Evolutionary conservation across 805 yeast genomes (phyloP).

Genomic region (Metschnikowia reukaufii): DNA sequence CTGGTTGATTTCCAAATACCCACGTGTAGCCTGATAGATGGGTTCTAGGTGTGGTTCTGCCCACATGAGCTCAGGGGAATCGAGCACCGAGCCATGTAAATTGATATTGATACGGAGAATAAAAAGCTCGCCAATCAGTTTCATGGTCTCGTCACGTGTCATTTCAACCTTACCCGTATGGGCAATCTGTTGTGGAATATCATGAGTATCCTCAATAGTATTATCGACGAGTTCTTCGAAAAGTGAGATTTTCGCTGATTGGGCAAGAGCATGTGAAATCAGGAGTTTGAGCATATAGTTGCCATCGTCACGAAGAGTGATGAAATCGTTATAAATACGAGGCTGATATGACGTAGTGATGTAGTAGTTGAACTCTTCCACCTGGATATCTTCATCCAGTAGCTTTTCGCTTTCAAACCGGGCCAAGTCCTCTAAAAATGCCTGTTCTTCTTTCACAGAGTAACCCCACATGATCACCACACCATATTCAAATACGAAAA

Average conservation of each 20-base stretch:
- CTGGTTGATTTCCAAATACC: conserved; percentile 92
- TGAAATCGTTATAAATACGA: conserved; percentile 91
- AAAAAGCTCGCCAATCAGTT: conserved; percentile 92
- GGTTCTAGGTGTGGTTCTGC: conserved; percentile 98
- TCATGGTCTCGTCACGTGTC: conserved; percentile 95
- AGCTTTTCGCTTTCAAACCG: conserved; percentile 89
- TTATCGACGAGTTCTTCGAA: conserved; percentile 96
- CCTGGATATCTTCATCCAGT: conserved; percentile 87
- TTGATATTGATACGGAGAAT: conserved; percentile 81
- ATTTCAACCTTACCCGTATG: conserved; percentile 91
- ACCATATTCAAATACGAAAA: conserved; percentile 92
- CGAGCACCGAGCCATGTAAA: conserved; percentile 83
- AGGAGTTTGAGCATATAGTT: conserved; percentile 92
- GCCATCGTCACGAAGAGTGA: conserved; percentile 83
- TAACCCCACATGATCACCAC: conserved; percentile 98
- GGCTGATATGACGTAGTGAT: conserved; percentile 94
- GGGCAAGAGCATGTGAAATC: conserved; percentile 94
- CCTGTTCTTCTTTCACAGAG: conserved; percentile 74
- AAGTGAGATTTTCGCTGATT: conserved; percentile 89
- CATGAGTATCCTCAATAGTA: conserved; percentile 96
- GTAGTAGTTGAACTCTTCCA: conserved; percentile 93
- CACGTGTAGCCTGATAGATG: conserved; percentile 94
- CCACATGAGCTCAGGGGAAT: conserved; percentile 99
- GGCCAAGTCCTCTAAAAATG: conserved; percentile 82
- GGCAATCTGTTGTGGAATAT: conserved; percentile 95